phyloP scores from a whole-genome alignment of 1,139 yeast species.

The Waltiozyma sp. region DNA sequence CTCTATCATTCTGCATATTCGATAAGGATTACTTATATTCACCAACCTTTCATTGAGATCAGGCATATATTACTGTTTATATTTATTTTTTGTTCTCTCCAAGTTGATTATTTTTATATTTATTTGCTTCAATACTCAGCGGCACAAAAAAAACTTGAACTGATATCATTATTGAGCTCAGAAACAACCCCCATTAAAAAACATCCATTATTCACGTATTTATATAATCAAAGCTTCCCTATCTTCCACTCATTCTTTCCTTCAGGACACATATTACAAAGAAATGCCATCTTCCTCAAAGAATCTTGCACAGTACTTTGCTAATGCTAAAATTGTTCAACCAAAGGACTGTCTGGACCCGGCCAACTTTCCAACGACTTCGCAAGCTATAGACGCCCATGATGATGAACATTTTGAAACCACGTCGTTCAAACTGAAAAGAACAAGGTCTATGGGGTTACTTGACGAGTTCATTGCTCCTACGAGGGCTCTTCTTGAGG shows the following conservation, averaged over 20 bases:
- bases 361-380: constrained; percentile 18
- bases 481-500: constrained; percentile 23
- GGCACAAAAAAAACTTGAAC: too few relatives aligned
- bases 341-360: constrained; percentile 4
- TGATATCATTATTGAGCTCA: too few relatives aligned
- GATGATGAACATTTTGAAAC: constrained; percentile 63
- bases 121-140: background rate
- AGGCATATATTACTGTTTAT: too few relatives aligned
- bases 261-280: background rate
- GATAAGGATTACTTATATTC: too few relatives aligned
- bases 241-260: too few relatives aligned
- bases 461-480: constrained; percentile 59
- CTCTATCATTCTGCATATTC: too few relatives aligned
- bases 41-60: too few relatives aligned
- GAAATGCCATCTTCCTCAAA: constrained; percentile 11
- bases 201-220: too few relatives aligned
- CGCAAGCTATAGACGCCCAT: constrained; percentile 57
- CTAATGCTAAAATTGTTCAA: constrained; percentile 7
- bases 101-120: too few relatives aligned
- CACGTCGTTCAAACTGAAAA: constrained; percentile 64
- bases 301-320: constrained; percentile 16
- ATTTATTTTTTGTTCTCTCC: too few relatives aligned
- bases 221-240: too few relatives aligned
- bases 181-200: too few relatives aligned
- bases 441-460: constrained; percentile 77